phyloP scores from a whole-genome alignment of 805 yeast species.

The Lipomyces lipofer region DNA sequence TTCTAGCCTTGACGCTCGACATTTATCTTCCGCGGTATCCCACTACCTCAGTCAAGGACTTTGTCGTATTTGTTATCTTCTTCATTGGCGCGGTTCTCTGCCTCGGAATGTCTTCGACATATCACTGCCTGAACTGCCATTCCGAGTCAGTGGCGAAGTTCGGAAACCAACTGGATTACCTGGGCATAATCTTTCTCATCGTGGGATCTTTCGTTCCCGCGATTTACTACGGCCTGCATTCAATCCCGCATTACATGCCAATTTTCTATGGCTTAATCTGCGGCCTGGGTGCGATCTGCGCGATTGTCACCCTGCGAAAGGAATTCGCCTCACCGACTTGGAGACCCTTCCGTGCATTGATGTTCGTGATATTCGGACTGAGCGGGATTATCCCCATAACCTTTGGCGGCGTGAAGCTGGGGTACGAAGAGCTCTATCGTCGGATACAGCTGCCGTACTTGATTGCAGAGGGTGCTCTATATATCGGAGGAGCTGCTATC shows the following conservation, averaged over 20 bases:
- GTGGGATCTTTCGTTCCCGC: slow-evolving; percentile 61
- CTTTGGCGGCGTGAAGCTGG: slow-evolving; percentile 52
- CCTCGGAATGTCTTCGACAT: slow-evolving; percentile 61
- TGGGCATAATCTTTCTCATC: slow-evolving; percentile 70
- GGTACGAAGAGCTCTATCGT: slow-evolving; percentile 32
- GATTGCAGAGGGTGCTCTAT: slow-evolving; percentile 67
- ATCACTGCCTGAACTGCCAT: slow-evolving; percentile 69
- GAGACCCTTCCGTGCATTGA: slow-evolving; percentile 72
- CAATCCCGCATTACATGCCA: slow-evolving; percentile 39
- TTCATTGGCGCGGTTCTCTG: slow-evolving; percentile 60
- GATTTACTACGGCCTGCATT: slow-evolving; percentile 49
- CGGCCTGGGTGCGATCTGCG: slow-evolving; percentile 60
- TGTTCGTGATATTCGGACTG: slow-evolving; percentile 80
- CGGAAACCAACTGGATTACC: slow-evolving; percentile 72
- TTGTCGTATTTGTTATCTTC: slow-evolving; percentile 54
- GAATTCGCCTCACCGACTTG: slow-evolving; percentile 68
- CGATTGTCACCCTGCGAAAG: slow-evolving; percentile 61
- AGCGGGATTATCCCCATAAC: slow-evolving; percentile 72
- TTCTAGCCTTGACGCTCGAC: slow-evolving; percentile 25
- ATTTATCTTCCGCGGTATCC: slow-evolving; percentile 34
- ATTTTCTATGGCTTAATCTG: slow-evolving; percentile 47
- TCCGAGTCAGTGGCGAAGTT: slow-evolving; percentile 53
- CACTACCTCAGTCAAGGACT: slow-evolving; percentile 46
- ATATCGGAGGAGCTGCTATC: slow-evolving; percentile 74
- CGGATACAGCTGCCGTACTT: slow-evolving; percentile 65